A percentile compares a stretch with the other conserved stretches of the same genome.
These are phyloP conservation scores for Mycogone perniciosa DNA, from an alignment of 2,329 filamentous ascomycete species.

Conservation along the genomic window DNA sequence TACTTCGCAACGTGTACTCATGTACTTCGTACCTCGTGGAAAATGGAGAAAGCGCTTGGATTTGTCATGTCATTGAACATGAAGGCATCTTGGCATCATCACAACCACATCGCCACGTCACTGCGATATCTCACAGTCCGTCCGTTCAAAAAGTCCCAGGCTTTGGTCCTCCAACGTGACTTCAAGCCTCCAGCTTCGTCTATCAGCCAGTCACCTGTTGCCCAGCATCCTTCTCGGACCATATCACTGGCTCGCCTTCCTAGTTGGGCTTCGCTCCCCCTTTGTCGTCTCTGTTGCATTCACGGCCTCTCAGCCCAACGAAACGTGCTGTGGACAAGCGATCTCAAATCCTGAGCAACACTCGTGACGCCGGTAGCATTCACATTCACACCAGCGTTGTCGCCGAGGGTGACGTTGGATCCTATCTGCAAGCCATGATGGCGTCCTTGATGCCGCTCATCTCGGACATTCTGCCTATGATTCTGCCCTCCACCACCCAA, in stretches of 20 bases:
- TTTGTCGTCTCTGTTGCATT: conserved; percentile 6
- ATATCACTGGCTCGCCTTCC: conserved; percentile 14
- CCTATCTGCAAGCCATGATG: conserved; percentile 29
- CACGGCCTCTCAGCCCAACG: conserved; percentile 2
- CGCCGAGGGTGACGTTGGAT: conserved; percentile 4
- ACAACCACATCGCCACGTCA: not conserved
- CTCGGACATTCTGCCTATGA: conserved; percentile 53
- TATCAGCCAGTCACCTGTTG: not conserved
- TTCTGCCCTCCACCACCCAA: conserved; percentile 51
- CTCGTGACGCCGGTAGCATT: conserved; percentile 1
- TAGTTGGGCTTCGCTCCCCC: conserved; percentile 13
- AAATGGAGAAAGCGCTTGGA: no score
- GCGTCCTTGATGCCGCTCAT: conserved; percentile 49
- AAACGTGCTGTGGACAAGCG: conserved; percentile 1
- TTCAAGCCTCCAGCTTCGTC: not conserved
- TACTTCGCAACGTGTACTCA: no score
- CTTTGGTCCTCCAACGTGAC: no score
- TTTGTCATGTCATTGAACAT: not conserved
- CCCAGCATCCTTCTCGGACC: conserved; percentile 8
- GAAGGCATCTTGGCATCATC: not conserved
- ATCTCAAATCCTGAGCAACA: not conserved
- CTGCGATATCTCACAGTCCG: no score
- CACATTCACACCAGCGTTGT: not conserved
- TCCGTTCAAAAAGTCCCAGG: no score
- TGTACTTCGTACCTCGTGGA: no score